Evolutionary conservation across 768 basidiomycete genomes (phyloP), one percentile per base, ranked within the genome.

Genomic region (Boletus rex-veris): DNA sequence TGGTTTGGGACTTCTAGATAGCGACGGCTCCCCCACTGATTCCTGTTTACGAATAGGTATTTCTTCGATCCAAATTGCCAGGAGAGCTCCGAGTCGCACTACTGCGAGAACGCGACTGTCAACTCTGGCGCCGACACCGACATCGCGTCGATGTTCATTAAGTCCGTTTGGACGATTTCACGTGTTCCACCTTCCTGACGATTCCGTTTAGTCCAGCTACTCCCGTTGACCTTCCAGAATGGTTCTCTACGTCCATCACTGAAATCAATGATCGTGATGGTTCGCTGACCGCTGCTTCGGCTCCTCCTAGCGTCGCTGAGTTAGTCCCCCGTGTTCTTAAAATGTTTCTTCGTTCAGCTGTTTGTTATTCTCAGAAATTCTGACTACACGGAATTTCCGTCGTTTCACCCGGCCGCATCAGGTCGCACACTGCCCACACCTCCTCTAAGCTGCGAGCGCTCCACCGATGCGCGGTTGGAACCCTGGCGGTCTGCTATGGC

Each of bases 101-200:
- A 28, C 38, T 30, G 35, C n/a, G 48, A 28, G n/a, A 44, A 3
- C 12, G 18, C 37, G 5, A n/a, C 26, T 5, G n/a, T 30, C 47
- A 40, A 44, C 9, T 33, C 30, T 7, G 10, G 19, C 12, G 5
- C 35, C 11, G n/a, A 40, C n/a, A 15, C 18, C 30, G 16, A 54
- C 24, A 21, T 24, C 19, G 3, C 28, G 21, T 18, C 56, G 31
- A 10, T 12, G 16, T n/a, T 21, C 16, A 3, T 45, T 8, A 3
- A n/a, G 65, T 68, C 18, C 7, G 65, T 57, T n/a, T 15, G 35
- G 15, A 24, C 7, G 8, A 14, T 48, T 53, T 31, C 39, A 10
- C 19, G 19, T 18, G 37, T 43, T 35, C n/a, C 4, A 28, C 21
- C 15, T 31, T 57, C 8, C 55, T 60, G 38, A 66, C 11, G 12